phyloP scores from a whole-genome alignment of 78 protist species.

The Bigelowiella natans region DNA sequence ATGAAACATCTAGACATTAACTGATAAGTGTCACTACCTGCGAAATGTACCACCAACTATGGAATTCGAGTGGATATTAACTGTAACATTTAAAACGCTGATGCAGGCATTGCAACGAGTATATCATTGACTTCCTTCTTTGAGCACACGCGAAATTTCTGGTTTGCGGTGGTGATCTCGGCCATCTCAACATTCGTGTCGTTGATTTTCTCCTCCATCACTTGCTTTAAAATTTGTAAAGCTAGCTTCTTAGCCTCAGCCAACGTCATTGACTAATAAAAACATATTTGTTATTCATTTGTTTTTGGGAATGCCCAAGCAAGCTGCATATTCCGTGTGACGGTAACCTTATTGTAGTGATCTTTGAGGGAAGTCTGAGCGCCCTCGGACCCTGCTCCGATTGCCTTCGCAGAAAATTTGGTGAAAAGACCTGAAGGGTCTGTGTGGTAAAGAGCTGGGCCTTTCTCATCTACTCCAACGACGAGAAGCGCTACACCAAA shows the following conservation, averaged over 20 bases:
- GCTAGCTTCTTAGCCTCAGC: background rate
- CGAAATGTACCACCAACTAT: too few relatives aligned
- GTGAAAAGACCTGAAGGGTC: conserved; percentile 91
- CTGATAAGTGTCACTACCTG: too few relatives aligned
- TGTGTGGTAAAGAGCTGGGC: conserved; percentile 81
- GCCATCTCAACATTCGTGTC: conserved; percentile 71
- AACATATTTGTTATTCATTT: background rate
- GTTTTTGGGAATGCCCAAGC: background rate
- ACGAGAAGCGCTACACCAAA: conserved; percentile 95
- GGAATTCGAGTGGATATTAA: too few relatives aligned
- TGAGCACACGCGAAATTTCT: conserved; percentile 35
- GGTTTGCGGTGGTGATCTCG: background rate
- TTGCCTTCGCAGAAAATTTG: conserved; percentile 12
- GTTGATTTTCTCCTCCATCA: conserved; percentile 94
- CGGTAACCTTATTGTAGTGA: background rate
- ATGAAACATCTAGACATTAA: too few relatives aligned
- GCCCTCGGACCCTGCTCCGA: conserved; percentile 79
- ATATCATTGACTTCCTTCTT: conserved; percentile 54
- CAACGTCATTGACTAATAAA: background rate
- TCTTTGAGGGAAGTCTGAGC: conserved; percentile 75
- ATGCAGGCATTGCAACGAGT: conserved; percentile 13
- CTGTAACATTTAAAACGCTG: background rate
- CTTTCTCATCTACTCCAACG: conserved; percentile 92
- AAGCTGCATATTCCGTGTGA: background rate
- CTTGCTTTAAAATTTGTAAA: conserved; percentile 25